phyloP scores from a whole-genome alignment of 202 grass and related monocot genomes.

The Sporobolus alterniflorus region DNA sequence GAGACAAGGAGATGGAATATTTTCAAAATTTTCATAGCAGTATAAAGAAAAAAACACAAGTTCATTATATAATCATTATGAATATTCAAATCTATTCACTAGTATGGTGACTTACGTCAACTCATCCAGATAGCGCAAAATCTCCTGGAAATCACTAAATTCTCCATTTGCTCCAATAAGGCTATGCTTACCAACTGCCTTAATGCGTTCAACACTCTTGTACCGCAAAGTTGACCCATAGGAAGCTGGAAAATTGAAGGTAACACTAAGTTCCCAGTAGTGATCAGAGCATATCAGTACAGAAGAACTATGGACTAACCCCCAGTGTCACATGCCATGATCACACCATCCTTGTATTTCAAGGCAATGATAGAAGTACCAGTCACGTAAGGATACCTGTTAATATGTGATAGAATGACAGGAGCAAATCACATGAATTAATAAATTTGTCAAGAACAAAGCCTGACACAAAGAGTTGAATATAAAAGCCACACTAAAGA shows the following conservation, averaged over 20 bases:
- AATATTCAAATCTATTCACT: background rate
- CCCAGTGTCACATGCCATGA: conserved; percentile 92
- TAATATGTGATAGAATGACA: conserved; percentile 16
- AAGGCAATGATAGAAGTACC: conserved; percentile 92
- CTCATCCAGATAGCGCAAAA: conserved; percentile 95
- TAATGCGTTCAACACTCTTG: conserved; percentile 98
- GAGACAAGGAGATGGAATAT: conserved; percentile 2
- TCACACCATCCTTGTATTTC: conserved; percentile 98
- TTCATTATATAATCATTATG: background rate
- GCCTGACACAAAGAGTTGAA: too few species aligned
- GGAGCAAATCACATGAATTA: too few species aligned
- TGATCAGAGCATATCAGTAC: background rate
- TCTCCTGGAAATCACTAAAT: conserved; percentile 99
- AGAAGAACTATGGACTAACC: conserved; percentile 48
- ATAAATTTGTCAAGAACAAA: too few species aligned
- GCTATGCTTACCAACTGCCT: conserved; percentile 88
- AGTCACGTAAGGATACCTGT: conserved; percentile 97
- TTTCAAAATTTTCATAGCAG: conserved; percentile 7
- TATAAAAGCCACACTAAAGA: background rate
- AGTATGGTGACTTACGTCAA: conserved; percentile 64
- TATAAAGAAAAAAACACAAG: background rate
- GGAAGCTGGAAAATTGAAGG: conserved; percentile 60
- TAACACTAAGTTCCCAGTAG: conserved; percentile 21
- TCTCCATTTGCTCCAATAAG: conserved; percentile 96
- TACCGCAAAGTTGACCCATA: conserved; percentile 98